Evolutionary conservation across 2,329 filamentous ascomycete genomes (phyloP).

Genomic region (Penicillium sumatraense): DNA sequence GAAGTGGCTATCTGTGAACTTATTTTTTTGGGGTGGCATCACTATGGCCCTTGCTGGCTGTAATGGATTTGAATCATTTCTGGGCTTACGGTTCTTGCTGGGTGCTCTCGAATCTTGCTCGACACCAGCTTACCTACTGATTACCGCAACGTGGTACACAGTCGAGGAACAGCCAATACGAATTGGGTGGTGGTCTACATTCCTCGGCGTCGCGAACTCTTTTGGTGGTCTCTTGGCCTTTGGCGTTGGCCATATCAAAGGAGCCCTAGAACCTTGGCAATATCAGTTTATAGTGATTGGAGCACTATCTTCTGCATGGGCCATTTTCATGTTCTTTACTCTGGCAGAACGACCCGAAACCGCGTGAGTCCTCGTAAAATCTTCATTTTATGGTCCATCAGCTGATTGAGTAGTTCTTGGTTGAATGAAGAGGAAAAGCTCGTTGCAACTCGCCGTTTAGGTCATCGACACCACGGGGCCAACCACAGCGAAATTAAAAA

Average conservation of each 20-base stretch:
- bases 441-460: not conserved
- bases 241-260: slow-evolving; percentile 46
- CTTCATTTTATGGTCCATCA: too few species aligned
- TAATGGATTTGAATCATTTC: not conserved
- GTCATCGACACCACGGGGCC: not conserved
- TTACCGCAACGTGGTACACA: slow-evolving; percentile 35
- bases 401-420: not conserved
- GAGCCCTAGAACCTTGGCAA: slow-evolving; percentile 24
- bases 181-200: slow-evolving; percentile 35
- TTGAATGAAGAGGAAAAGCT: slow-evolving; percentile 2
- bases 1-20: not conserved
- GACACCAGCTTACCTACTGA: slow-evolving; percentile 60
- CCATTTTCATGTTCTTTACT: slow-evolving; percentile 31
- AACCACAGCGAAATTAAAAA: slow-evolving; percentile 1
- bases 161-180: slow-evolving; percentile 30
- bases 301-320: slow-evolving; percentile 31
- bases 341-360: slow-evolving; percentile 40
- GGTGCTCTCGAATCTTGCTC: slow-evolving; percentile 32
- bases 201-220: slow-evolving; percentile 46
- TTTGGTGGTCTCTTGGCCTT: slow-evolving; percentile 49
- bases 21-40: slow-evolving; percentile 3
- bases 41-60: slow-evolving; percentile 3
- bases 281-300: slow-evolving; percentile 38
- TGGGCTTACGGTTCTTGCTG: not conserved
- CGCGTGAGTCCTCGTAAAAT: slow-evolving; percentile 16